phyloP scores from a whole-genome alignment of 1,139 yeast genomes.

The Sugiyamaella grinbergsii region DNA sequence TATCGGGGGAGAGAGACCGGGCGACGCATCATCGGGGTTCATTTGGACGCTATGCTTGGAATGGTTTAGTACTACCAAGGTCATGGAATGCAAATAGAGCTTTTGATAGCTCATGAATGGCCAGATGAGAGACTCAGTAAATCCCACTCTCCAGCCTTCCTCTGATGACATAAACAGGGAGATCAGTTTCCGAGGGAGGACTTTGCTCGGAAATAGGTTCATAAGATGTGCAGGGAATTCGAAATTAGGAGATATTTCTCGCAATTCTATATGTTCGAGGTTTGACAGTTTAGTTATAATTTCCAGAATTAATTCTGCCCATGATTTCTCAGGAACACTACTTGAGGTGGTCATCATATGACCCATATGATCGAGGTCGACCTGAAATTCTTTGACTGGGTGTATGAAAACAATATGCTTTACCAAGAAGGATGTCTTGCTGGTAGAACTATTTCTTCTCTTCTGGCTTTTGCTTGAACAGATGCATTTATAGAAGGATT shows the following conservation, averaged over 20 bases:
- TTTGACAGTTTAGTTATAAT: slow-evolving; percentile 25
- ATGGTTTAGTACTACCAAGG: slow-evolving; percentile 6
- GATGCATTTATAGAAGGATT: slow-evolving; percentile 25
- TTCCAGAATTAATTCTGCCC: slow-evolving; percentile 28
- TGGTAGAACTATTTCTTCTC: not conserved
- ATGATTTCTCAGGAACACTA: slow-evolving; percentile 22
- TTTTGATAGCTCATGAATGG: slow-evolving; percentile 18
- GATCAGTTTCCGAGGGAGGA: slow-evolving; percentile 9
- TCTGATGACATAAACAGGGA: slow-evolving; percentile 21
- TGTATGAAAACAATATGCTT: slow-evolving; percentile 15
- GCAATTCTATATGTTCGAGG: slow-evolving; percentile 24
- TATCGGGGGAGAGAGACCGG: not conserved
- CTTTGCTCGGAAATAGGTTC: slow-evolving; percentile 12
- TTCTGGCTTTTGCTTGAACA: slow-evolving; percentile 16
- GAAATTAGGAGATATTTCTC: slow-evolving; percentile 28
- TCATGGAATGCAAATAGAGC: slow-evolving; percentile 16
- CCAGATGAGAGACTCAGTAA: slow-evolving; percentile 18
- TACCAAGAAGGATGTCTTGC: slow-evolving; percentile 1
- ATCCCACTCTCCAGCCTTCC: slow-evolving; percentile 20
- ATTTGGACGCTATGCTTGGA: not conserved
- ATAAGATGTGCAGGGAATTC: slow-evolving; percentile 16
- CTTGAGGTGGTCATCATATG: slow-evolving; percentile 17
- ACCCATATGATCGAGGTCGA: slow-evolving; percentile 17
- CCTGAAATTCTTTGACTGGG: slow-evolving; percentile 14
- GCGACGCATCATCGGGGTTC: not conserved